A percentile compares a stretch with the other conserved stretches of the same genome.
phyloP scores from a whole-genome alignment of 2,329 filamentous ascomycete species.

The Fusarium guadeloupense region DNA sequence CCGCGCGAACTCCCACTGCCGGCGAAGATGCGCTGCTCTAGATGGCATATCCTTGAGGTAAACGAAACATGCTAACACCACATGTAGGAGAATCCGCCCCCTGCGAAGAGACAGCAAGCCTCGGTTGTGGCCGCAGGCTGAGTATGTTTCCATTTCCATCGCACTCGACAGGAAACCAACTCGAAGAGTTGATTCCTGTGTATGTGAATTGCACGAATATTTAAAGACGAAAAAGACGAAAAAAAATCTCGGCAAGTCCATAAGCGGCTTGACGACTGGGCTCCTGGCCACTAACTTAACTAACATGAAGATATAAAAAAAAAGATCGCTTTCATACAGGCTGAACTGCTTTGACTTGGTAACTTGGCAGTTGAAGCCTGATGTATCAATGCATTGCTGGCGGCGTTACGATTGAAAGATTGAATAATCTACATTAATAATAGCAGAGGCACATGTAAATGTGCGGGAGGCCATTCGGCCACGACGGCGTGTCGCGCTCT shows the following conservation, averaged over 20 bases:
- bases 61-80: constrained; percentile 40
- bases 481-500: not conserved
- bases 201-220: constrained; percentile 13
- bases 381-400: constrained; percentile 21
- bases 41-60: constrained; percentile 4
- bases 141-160: constrained; percentile 25
- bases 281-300: constrained; percentile 21
- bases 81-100: constrained; percentile 50
- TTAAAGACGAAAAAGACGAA: not conserved
- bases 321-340: constrained; percentile 12
- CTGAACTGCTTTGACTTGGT: constrained; percentile 28
- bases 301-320: constrained; percentile 33
- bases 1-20: constrained; percentile 19
- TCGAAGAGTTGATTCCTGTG: constrained; percentile 10
- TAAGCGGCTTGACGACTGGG: constrained; percentile 18
- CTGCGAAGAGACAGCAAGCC: constrained; percentile 55
- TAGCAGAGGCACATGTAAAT: constrained; percentile 23
- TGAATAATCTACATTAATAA: constrained; percentile 39
- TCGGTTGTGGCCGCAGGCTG: constrained; percentile 54
- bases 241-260: constrained; percentile 28
- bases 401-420: constrained; percentile 29
- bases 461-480: constrained; percentile 6
- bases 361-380: constrained; percentile 25
- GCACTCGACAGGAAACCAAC: constrained; percentile 17
- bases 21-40: constrained; percentile 18